A percentile compares a stretch with the other conserved stretches of the same genome.
phyloP scores from a whole-genome alignment of 345 rosid species.

The Euphorbia peplus region DNA sequence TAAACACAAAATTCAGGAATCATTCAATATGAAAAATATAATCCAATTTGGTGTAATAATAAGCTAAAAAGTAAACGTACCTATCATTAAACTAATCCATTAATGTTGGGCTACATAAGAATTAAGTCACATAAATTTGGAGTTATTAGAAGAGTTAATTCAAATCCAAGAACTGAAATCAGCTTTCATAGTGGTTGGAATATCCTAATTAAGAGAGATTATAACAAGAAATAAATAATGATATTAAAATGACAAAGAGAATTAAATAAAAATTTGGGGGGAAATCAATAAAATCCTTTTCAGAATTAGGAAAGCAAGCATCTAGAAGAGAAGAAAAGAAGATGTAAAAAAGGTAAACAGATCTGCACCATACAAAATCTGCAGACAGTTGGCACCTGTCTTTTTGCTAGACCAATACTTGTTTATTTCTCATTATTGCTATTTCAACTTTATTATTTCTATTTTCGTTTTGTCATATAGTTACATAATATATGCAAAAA shows the following conservation, averaged over 20 bases:
- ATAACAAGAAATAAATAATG: background rate
- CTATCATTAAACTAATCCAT: background rate
- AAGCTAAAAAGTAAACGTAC: no score
- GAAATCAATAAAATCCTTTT: background rate
- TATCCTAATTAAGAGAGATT: background rate
- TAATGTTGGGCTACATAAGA: no score
- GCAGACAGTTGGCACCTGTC: conserved; percentile 37
- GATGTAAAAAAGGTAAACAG: no score
- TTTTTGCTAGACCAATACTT: conserved; percentile 9
- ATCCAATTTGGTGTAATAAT: no score
- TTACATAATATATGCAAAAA: background rate
- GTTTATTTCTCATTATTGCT: background rate
- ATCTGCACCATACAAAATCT: no score
- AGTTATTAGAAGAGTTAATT: background rate
- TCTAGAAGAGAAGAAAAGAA: background rate
- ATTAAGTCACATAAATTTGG: background rate
- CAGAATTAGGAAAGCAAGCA: conserved; percentile 13
- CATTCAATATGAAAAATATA: no score
- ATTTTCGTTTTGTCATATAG: background rate
- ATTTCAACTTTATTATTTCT: background rate
- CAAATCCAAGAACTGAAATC: background rate
- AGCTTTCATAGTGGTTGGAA: background rate
- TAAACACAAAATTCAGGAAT: no score
- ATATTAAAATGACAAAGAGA: background rate
- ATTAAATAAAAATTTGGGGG: background rate